Evolutionary conservation across 805 yeast genomes (phyloP).

Genomic region (Wickerhamiella sergipiensis): DNA sequence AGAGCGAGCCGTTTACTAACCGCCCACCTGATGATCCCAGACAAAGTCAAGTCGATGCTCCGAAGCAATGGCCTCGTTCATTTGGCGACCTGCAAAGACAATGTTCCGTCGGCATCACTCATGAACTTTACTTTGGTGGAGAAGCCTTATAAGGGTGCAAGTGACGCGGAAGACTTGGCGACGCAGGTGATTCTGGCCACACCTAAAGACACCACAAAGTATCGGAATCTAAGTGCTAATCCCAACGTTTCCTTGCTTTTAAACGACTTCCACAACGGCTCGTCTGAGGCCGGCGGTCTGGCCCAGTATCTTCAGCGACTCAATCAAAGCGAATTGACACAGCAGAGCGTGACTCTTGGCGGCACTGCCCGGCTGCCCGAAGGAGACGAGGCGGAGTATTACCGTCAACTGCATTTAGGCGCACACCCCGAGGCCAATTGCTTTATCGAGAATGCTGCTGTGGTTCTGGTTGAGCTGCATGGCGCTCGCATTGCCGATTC

Average conservation of each 20-base stretch:
- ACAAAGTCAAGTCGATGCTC: slow-evolving; percentile 10
- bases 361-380: slow-evolving; percentile 51
- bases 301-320: slow-evolving; percentile 54
- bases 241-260: slow-evolving; percentile 71
- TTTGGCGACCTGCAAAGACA: slow-evolving; percentile 63
- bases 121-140: slow-evolving; percentile 67
- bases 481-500: slow-evolving; percentile 66
- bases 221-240: slow-evolving; percentile 49
- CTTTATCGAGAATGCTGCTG: slow-evolving; percentile 51
- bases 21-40: slow-evolving; percentile 7
- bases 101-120: slow-evolving; percentile 73
- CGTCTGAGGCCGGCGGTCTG: slow-evolving; percentile 23
- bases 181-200: slow-evolving; percentile 56
- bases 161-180: slow-evolving; percentile 5
- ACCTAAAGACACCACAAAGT: slow-evolving; percentile 58
- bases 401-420: slow-evolving; percentile 45
- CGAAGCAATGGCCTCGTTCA: slow-evolving; percentile 36
- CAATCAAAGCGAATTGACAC: slow-evolving; percentile 67
- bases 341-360: slow-evolving; percentile 66
- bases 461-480: slow-evolving; percentile 48
- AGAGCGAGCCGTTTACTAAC: not conserved
- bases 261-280: slow-evolving; percentile 61
- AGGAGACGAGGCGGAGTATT: slow-evolving; percentile 41
- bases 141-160: slow-evolving; percentile 21
- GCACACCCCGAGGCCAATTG: slow-evolving; percentile 57